These are phyloP conservation scores for Rhizophagus prolifer DNA, from an alignment of 192 early-diverging fungal genomes.

Conservation along the genomic window DNA sequence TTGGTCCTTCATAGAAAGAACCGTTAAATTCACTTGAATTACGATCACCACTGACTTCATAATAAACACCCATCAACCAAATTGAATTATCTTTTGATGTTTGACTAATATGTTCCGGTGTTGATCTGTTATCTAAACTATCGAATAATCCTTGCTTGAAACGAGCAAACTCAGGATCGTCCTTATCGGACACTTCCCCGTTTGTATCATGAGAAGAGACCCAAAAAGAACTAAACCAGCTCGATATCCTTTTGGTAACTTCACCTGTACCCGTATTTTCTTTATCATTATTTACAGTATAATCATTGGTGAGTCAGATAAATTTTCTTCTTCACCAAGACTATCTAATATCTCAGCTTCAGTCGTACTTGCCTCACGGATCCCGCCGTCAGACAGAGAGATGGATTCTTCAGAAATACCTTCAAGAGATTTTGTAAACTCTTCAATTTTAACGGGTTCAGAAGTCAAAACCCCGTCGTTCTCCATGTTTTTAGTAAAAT, in stretches of 20 bases:
- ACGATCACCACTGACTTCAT: constrained; percentile 30
- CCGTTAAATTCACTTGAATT: neutral
- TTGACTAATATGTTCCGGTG: neutral
- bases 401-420: neutral
- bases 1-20: neutral
- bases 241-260: constrained; percentile 9
- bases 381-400: constrained; percentile 10
- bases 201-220: constrained; percentile 8
- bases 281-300: constrained; percentile 2
- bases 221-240: constrained; percentile 27
- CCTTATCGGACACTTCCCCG: neutral
- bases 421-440: neutral
- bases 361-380: neutral
- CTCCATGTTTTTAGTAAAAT: neutral
- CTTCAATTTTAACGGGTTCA: neutral
- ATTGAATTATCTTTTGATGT: constrained; percentile 3
- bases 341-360: neutral
- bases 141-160: constrained; percentile 17
- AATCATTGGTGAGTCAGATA: neutral
- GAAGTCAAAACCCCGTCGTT: neutral
- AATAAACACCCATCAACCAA: constrained; percentile 39
- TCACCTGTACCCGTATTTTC: neutral
- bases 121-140: constrained; percentile 6
- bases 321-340: neutral
- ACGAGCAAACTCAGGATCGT: constrained; percentile 15